Conservation (phyloP, 2,329 filamentous ascomycete genomes). For the Aspergillus sp. region DNA sequence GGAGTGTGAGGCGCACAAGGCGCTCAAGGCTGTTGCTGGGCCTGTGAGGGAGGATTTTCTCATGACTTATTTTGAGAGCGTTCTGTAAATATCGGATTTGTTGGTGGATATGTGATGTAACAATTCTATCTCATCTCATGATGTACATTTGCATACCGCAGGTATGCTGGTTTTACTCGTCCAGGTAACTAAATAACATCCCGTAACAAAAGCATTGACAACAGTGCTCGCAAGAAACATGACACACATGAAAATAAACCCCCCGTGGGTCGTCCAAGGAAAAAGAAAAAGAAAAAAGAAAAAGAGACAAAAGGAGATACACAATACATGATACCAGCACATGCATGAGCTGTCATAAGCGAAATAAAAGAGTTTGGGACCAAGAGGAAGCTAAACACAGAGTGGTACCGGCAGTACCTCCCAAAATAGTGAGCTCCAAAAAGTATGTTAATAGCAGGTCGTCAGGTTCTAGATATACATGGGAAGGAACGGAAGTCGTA, state of each 20-base stretch:
- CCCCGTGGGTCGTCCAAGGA: not conserved
- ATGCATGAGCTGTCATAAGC: constrained; percentile 4
- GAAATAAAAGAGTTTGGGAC: not conserved
- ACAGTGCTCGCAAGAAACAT: not conserved
- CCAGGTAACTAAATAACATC: constrained; percentile 1
- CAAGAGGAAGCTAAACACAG: not conserved
- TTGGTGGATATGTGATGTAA: not conserved
- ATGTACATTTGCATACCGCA: constrained; percentile 21
- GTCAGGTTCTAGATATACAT: not conserved
- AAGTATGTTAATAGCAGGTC: not conserved
- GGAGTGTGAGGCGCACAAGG: constrained; percentile 50
- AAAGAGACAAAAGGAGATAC: constrained; percentile 4
- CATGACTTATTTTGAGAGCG: constrained; percentile 32
- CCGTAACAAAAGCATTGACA: constrained; percentile 5
- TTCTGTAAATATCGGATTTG: constrained; percentile 16
- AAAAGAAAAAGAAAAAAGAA: not conserved
- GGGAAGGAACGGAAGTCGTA: not conserved
- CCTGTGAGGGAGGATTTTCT: constrained; percentile 31
- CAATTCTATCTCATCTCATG: constrained; percentile 10
- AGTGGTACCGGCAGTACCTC: not conserved
- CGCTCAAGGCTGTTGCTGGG: constrained; percentile 34
- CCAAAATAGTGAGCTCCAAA: not conserved
- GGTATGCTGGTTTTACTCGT: constrained; percentile 6
- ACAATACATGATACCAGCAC: constrained; percentile 8
- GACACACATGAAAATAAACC: not conserved